phyloP scores from a whole-genome alignment of 345 rosid genomes.

The Odontarrhena argentea region DNA sequence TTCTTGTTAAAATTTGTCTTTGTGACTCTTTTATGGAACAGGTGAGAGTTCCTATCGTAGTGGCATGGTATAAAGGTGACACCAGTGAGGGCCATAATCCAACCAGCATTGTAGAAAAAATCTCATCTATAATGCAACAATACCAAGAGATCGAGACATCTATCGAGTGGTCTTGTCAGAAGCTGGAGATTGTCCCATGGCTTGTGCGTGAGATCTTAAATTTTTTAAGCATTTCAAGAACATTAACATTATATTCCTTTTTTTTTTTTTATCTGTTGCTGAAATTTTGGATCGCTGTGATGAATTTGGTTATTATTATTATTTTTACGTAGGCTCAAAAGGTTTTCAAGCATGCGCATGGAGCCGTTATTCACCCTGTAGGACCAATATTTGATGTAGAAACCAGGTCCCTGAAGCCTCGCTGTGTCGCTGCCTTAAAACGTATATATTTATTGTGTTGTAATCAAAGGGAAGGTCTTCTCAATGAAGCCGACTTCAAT shows the following conservation, averaged over 20 bases:
- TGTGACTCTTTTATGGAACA: slow-evolving; percentile 39
- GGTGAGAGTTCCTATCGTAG: slow-evolving; percentile 89
- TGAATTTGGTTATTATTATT: neutral
- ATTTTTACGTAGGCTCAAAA: slow-evolving; percentile 55
- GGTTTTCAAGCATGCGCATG: slow-evolving; percentile 79
- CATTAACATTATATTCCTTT: neutral
- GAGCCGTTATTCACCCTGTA: slow-evolving; percentile 80
- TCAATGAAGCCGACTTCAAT: slow-evolving; percentile 70
- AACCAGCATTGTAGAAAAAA: slow-evolving; percentile 66
- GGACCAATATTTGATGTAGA: slow-evolving; percentile 83
- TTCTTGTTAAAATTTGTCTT: neutral
- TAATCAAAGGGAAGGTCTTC: slow-evolving; percentile 69
- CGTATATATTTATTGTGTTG: slow-evolving; percentile 79
- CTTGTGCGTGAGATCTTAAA: slow-evolving; percentile 23
- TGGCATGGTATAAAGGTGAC: slow-evolving; percentile 79
- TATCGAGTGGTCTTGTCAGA: slow-evolving; percentile 70
- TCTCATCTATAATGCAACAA: slow-evolving; percentile 83
- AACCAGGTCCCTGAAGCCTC: slow-evolving; percentile 75
- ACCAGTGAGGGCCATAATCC: slow-evolving; percentile 54
- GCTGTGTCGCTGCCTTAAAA: slow-evolving; percentile 85
- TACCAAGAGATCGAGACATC: slow-evolving; percentile 84
- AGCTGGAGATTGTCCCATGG: slow-evolving; percentile 53
- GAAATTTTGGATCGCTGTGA: neutral
- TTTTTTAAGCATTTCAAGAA: neutral
- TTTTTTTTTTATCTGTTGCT: no score